A percentile compares a stretch with the other conserved stretches of the same genome.
These are phyloP conservation scores for Neurospora sp. DNA, from an alignment of 2,329 filamentous ascomycete species.

Conservation along the genomic window DNA sequence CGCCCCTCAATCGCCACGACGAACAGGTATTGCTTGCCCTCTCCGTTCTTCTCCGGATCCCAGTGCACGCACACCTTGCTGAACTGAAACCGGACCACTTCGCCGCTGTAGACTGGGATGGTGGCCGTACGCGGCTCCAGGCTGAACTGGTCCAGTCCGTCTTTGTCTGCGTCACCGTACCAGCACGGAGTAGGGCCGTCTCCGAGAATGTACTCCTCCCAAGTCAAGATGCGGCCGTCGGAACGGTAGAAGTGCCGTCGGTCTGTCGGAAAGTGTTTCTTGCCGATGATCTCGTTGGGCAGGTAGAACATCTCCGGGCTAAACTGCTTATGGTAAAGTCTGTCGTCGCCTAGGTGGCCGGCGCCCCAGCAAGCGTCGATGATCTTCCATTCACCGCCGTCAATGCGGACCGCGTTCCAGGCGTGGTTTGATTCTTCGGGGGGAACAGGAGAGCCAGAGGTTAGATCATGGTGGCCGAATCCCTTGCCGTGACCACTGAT, in stretches of 20 bases:
- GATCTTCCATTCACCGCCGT: conserved; percentile 82
- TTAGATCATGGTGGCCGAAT: conserved; percentile 56
- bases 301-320: conserved; percentile 48
- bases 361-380: conserved; percentile 92
- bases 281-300: conserved; percentile 70
- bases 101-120: conserved; percentile 47
- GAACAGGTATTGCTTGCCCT: conserved; percentile 59
- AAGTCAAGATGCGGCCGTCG: conserved; percentile 58
- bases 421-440: conserved; percentile 61
- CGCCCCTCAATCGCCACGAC: conserved; percentile 56
- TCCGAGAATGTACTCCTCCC: conserved; percentile 74
- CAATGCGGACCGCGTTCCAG: conserved; percentile 88
- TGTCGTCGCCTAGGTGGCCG: conserved; percentile 47
- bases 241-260: conserved; percentile 59
- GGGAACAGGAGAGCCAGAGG: conserved; percentile 55
- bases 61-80: conserved; percentile 73
- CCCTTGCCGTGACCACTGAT: conserved; percentile 80
- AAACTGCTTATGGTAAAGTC: conserved; percentile 59
- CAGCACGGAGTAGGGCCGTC: conserved; percentile 37
- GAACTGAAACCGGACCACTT: conserved; percentile 68
- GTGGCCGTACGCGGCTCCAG: conserved; percentile 51
- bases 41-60: conserved; percentile 58
- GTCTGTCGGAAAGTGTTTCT: conserved; percentile 68
- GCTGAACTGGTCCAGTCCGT: conserved; percentile 45
- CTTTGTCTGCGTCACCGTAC: conserved; percentile 33